Evolutionary conservation across 2,329 filamentous ascomycete species (phyloP).

Genomic region (Phyllosticta ampelicida): DNA sequence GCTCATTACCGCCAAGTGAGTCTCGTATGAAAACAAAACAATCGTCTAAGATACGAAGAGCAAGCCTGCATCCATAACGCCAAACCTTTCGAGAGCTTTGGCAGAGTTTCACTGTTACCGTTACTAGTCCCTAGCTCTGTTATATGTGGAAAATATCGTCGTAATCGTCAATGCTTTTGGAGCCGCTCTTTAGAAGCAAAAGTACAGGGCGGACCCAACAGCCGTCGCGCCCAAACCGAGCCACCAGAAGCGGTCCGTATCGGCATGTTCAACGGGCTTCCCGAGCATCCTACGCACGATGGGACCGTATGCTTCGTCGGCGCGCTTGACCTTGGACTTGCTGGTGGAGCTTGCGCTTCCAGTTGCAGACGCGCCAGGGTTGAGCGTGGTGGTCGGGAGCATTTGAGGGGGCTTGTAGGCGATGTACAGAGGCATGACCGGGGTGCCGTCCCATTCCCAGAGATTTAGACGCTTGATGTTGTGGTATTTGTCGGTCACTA

Average conservation of each 20-base stretch:
- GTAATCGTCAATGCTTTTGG: not conserved
- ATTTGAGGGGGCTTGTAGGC: slow-evolving; percentile 53
- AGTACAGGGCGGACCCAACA: slow-evolving; percentile 38
- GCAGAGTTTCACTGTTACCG: not conserved
- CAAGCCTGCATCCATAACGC: not conserved
- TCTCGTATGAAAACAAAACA: not conserved
- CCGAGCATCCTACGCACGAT: slow-evolving; percentile 29
- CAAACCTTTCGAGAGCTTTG: not conserved
- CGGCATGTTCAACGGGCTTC: slow-evolving; percentile 23
- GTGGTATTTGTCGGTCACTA: slow-evolving; percentile 49
- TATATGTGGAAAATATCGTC: not conserved
- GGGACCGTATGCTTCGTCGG: slow-evolving; percentile 25
- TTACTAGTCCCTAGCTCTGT: not conserved
- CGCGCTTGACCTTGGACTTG: slow-evolving; percentile 25
- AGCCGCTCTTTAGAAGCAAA: slow-evolving; percentile 24
- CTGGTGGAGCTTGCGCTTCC: slow-evolving; percentile 26
- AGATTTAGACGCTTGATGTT: slow-evolving; percentile 53
- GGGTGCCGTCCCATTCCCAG: slow-evolving; percentile 51
- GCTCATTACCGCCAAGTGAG: not conserved
- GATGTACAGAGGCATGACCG: slow-evolving; percentile 58
- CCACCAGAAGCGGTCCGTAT: slow-evolving; percentile 41
- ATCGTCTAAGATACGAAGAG: not conserved
- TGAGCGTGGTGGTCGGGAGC: slow-evolving; percentile 57
- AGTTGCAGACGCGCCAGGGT: slow-evolving; percentile 37
- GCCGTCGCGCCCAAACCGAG: slow-evolving; percentile 38